Conservation (phyloP, 768 basidiomycete genomes). For the Scleroderma bovista region DNA sequence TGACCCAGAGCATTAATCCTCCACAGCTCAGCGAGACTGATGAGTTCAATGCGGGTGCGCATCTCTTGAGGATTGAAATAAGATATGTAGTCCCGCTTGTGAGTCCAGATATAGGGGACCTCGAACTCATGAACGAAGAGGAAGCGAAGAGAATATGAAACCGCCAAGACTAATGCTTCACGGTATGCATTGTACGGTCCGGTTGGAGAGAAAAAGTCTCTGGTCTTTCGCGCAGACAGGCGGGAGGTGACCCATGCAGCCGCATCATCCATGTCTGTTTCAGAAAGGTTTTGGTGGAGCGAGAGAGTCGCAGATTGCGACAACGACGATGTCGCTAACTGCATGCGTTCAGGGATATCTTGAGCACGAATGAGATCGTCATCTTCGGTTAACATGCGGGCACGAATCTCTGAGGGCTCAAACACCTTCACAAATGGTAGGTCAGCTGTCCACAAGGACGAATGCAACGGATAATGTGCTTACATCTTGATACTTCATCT, state of each 20-base stretch:
- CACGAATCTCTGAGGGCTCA: conserved; percentile 93
- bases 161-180: conserved; percentile 67
- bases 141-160: conserved; percentile 71
- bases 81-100: conserved; percentile 87
- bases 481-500: conserved; percentile 85
- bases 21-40: conserved; percentile 83
- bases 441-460: conserved; percentile 3
- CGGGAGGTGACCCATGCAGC: conserved; percentile 86
- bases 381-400: conserved; percentile 83
- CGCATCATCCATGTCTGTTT: conserved; percentile 72
- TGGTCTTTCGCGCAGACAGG: conserved; percentile 63
- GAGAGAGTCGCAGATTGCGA: conserved; percentile 59
- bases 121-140: conserved; percentile 88
- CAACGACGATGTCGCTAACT: conserved; percentile 81
- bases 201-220: conserved; percentile 64
- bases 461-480: conserved; percentile 10
- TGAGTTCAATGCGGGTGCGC: conserved; percentile 59
- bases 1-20: conserved; percentile 84
- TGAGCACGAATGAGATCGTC: conserved; percentile 87
- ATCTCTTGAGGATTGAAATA: conserved; percentile 69
- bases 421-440: conserved; percentile 62
- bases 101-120: conserved; percentile 92
- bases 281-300: conserved; percentile 56
- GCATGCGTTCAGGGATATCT: conserved; percentile 96
- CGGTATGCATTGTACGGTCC: conserved; percentile 58